Base-by-base conservation (phyloP, 78 protist genomes). In the Paulinella micropora region DNA sequence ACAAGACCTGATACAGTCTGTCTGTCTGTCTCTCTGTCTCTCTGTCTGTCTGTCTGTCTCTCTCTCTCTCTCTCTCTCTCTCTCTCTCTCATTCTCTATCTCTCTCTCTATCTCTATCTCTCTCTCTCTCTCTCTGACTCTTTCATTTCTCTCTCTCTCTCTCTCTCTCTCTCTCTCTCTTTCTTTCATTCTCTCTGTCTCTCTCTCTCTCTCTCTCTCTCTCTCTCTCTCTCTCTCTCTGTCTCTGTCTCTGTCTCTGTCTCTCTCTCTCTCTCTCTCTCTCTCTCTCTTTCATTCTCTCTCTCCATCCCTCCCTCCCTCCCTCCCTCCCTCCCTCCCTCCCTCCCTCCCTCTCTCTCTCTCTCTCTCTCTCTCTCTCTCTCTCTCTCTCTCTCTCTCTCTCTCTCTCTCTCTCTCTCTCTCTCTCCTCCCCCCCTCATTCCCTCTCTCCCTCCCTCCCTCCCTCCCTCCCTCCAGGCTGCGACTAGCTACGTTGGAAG, bases 381-480 rank as follows among this genome's bases (percentile, higher is more conserved):
- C 79, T 41, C 69, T 6, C 69, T 41, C 79, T 31, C 79, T 67
- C 79, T 31, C 79, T 67, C 79, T 31, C 79, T 67, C 79, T 31
- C 79, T 2, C 79, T 31, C 79, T 67, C 79, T 31, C 79, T 67
- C 79, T 31, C 79, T 2, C 79, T 31, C 79, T 67, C 79, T 31
- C 79, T 67, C n/a, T n/a, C n/a, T n/a, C n/a, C n/a, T n/a, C n/a
- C n/a, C n/a, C n/a, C n/a, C n/a, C n/a, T n/a, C n/a, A n/a, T n/a
- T n/a, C 79, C 79, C 79, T 67, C 79, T 31, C 79, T 67, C 79
- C 79, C 79, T 67, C 79, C 79, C 79, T 67, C 79, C 79, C 79
- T 67, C 79, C 79, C 79, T 67, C 79, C 79, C 79, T 67, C 79
- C 79, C 79, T 67, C 29, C 0, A 2, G 79, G 29, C 2, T 31